Evolutionary conservation across 2,329 filamentous ascomycete species (phyloP), one percentile per base, ranked within the genome.

Genomic region (Bisporella sp.): DNA sequence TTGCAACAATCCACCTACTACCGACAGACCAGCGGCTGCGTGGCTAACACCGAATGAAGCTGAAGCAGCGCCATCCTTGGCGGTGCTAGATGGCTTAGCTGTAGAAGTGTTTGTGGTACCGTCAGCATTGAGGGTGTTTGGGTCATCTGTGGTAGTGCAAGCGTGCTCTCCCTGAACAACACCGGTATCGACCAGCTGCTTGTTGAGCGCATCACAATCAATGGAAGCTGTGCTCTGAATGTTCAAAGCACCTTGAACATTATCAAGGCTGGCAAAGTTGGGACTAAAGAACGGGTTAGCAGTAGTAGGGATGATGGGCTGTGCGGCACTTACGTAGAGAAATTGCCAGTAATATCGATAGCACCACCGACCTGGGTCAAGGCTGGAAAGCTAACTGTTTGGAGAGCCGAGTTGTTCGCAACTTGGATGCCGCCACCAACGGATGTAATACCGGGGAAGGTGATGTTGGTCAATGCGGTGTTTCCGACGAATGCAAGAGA

Each of bases 381-480:
- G 57, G 74, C 66, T 54, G 78, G 76, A 71, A 97, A 87, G 33
- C 81, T 81, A 57, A 96, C 75, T 54, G 73, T 67, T 50, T 70
- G 61, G 33, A 96, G 78, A 50, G 75, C 73, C 54, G 89, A 88
- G 84, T 97, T 96, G 81, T 96, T 95, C 71, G 87, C 85, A 65
- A 99, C 81, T 61, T 86, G 82, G 67, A 95, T 80, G 67, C 86
- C 89, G 73, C 89, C 91, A 59, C 79, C 81, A 63, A 96, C 78
- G 49, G 71, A 77, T 58, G 74, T 77, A 43, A 97, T 76, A 28
- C 66, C 44, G 45, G 86, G 84, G 71, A 95, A 79, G 53, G 84
- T 82, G 70, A 96, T 76, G 79, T 95, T 96, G 66, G 72, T 68
- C 46, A 86, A 72, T 54, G 74, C 66, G 41, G 70, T 68, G 73